Base-by-base conservation (phyloP, 2,329 filamentous ascomycete genomes). In the Trichoderma polysporum region DNA sequence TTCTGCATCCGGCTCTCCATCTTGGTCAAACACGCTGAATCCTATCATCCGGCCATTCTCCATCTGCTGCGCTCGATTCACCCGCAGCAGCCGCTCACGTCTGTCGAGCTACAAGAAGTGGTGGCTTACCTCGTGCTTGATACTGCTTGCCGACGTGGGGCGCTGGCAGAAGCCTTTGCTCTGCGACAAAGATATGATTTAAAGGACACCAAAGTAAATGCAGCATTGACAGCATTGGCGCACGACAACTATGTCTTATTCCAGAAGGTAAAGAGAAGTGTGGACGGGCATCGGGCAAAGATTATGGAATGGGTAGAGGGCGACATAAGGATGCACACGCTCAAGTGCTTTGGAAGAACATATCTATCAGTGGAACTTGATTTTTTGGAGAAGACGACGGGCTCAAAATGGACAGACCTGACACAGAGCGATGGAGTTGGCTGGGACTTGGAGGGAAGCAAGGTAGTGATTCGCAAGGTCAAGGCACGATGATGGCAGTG, bases 1-100 rank as follows among this genome's bases (percentile, higher is more conserved):
- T 98, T 98, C 82, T 93, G 92, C 73, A 92, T 97, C 73, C 90
- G 94, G 64, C 84, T 94, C 29, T 89, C 91, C 27, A 90, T 99
- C 69, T 86, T 97, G 37, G 88, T 91, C 66, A 88, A 89, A 70
- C 90, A 96, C 72, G 91, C 90, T 72, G 92, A 97, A 72, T 93
- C 93, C 1, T 99, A 98, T 77, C 90, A 94, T 70, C 93, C 94
- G 0, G 93, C 94, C 1, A 86, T 98, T 25, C 85, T 91, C 45
- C 88, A 97, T 73, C 85, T 97, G 2, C 83, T 99, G 13, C 85
- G 88, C 52, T 80, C 81, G 8, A 88, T 98, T 69, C 91, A 96
- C 72, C 82, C 85, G 0, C 77, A 83, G 2, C 86, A 89, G 58
- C 89, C 89, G 4, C 86, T 98, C 22, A 88, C 90, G 0, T 81